phyloP scores from a whole-genome alignment of 495 filamentous ascomycete species.

The Xylaria palmicola region DNA sequence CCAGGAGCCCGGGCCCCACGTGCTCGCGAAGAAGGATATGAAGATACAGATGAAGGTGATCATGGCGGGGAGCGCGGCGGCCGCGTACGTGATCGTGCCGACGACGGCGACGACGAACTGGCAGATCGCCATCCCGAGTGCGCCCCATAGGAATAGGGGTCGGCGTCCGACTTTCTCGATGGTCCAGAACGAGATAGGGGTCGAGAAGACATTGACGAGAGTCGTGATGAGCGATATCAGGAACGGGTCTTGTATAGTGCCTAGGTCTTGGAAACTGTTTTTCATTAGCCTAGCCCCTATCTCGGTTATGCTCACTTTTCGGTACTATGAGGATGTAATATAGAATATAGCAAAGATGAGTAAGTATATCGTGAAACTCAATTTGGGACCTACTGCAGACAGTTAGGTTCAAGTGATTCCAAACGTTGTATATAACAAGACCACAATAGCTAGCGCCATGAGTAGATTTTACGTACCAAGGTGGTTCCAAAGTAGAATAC shows the following conservation, averaged over 20 bases:
- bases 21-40: constrained; percentile 79
- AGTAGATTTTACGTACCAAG: constrained; percentile 40
- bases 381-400: constrained; percentile 4
- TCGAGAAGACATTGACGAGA: constrained; percentile 81
- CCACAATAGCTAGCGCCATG: neutral
- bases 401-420: neutral
- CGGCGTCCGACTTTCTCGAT: constrained; percentile 83
- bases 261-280: constrained; percentile 60
- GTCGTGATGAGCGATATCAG: constrained; percentile 78
- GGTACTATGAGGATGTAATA: neutral
- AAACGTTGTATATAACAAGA: neutral
- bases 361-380: neutral
- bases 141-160: constrained; percentile 76
- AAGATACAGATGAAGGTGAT: constrained; percentile 81
- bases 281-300: neutral
- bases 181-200: constrained; percentile 76
- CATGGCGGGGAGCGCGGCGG: constrained; percentile 60
- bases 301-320: neutral
- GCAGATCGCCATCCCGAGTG: constrained; percentile 75
- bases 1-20: constrained; percentile 80
- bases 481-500: constrained; percentile 87
- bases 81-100: constrained; percentile 55
- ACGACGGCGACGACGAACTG: constrained; percentile 84
- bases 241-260: constrained; percentile 72
- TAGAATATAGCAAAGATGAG: neutral